Conservation (phyloP, 495 filamentous ascomycete genomes). For the Penicillium turbatum region DNA sequence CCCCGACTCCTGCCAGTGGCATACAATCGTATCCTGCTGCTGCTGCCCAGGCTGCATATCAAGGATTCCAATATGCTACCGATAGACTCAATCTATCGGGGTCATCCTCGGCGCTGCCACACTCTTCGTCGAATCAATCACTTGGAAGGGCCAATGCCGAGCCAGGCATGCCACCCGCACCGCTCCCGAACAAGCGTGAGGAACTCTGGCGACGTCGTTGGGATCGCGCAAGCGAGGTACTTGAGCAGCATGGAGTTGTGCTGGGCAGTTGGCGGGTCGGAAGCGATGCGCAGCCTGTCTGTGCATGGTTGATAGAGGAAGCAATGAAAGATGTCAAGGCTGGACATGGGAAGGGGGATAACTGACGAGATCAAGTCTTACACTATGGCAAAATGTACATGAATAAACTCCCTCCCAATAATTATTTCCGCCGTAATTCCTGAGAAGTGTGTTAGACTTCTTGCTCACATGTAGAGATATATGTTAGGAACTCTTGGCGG, state of each 20-base stretch:
- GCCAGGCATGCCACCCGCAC: slow-evolving; percentile 22
- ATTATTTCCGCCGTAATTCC: not conserved
- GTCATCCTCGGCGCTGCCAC: slow-evolving; percentile 18
- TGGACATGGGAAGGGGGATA: not conserved
- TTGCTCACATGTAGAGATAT: too few relatives aligned
- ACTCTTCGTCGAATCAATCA: slow-evolving; percentile 29
- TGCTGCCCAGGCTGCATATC: slow-evolving; percentile 29
- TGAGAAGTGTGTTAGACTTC: too few relatives aligned
- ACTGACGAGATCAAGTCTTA: not conserved
- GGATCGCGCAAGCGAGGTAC: slow-evolving; percentile 64
- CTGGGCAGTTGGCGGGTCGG: slow-evolving; percentile 83
- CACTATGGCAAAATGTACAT: not conserved
- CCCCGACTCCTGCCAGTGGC: slow-evolving; percentile 17
- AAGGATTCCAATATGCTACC: slow-evolving; percentile 34
- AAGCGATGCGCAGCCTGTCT: slow-evolving; percentile 64
- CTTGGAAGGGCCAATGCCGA: slow-evolving; percentile 19
- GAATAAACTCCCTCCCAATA: not conserved
- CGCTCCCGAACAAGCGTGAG: slow-evolving; percentile 65
- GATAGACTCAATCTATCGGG: slow-evolving; percentile 28
- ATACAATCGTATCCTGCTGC: slow-evolving; percentile 29
- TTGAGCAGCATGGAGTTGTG: slow-evolving; percentile 64
- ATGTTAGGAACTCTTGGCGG: too few relatives aligned
- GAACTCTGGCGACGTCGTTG: slow-evolving; percentile 79
- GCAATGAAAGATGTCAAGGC: slow-evolving; percentile 26
- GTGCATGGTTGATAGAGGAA: slow-evolving; percentile 48